Base-by-base conservation (phyloP, 1,284 basidiomycete genomes). In the Leccinum pachyderme region DNA sequence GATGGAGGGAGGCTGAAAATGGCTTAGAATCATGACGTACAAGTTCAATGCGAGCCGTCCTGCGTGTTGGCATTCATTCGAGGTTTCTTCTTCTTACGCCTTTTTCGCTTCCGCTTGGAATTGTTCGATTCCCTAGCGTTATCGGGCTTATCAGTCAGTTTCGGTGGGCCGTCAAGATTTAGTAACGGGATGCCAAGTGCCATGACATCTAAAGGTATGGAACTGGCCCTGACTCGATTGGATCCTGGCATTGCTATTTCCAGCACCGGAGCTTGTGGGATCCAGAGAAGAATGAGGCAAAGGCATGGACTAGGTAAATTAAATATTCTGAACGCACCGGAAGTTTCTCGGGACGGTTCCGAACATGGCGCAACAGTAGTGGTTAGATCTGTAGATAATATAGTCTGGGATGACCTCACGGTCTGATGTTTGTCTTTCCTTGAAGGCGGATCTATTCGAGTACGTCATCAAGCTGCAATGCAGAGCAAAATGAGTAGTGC, bases 121-220 rank as follows among this genome's bases (percentile, higher is more conserved):
- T 67, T 68, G 31, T 62, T 56, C 53, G 62, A 37, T 25, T 61
- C 59, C 29, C 61, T 62, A 25, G 68, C 65, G n/a, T 67, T 65
- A 35, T 74, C 76, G 35, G 62, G 62, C 32, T 72, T 67, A 41
- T 67, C 63, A 22, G 27, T 37, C 33, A 68, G 68, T 27, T 66
- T 70, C 44, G 72, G 77, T n/a, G 80, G 79, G 2, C 82, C 81
- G 25, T 68, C 69, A 12, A 88, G 74, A 59, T 88, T 88, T 28
- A 87, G 71, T 22, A 87, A 58, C 12, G 81, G 78, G 2, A 72
- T 56, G 50, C 71, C 55, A 49, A 57, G 51, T 44, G 29, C 55
- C 28, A 56, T 59, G 47, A 59, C 61, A 51, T 55, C 49, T 29
- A 49, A 28, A 9, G 33, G 13, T 37, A 49, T 45, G 37, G 51